Conservation (phyloP, 305 asterid species). For the Petunia hybrid region DNA sequence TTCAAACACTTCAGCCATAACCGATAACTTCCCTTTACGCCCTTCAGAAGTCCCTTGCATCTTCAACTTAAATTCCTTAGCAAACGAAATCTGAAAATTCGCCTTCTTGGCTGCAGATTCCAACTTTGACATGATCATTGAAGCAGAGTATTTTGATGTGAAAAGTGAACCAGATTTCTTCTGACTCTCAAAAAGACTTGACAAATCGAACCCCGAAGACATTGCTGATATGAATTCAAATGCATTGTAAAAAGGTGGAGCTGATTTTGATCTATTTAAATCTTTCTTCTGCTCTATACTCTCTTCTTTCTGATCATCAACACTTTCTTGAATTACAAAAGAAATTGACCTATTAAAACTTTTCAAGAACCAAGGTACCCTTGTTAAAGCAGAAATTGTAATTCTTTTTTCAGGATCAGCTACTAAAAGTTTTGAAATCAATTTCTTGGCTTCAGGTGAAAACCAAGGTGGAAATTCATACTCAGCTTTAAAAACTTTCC, state of each 20-base stretch:
- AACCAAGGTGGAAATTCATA: conserved; percentile 74
- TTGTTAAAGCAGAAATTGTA: conserved; percentile 53
- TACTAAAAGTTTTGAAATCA: conserved; percentile 62
- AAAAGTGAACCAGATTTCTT: conserved; percentile 60
- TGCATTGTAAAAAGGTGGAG: conserved; percentile 76
- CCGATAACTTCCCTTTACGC: conserved; percentile 67
- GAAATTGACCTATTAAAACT: conserved; percentile 49
- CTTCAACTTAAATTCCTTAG: conserved; percentile 68
- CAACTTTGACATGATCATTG: conserved; percentile 54
- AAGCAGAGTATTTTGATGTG: conserved; percentile 69
- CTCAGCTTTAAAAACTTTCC: conserved; percentile 70
- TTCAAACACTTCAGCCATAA: conserved; percentile 75
- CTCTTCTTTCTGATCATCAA: conserved; percentile 36
- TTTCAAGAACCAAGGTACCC: conserved; percentile 65
- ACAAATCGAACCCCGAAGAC: conserved; percentile 86
- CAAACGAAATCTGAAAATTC: conserved; percentile 44
- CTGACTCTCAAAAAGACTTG: conserved; percentile 59
- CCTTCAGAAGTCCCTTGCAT: conserved; percentile 74
- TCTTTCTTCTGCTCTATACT: conserved; percentile 34
- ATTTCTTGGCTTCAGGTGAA: conserved; percentile 57
- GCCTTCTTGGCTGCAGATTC: conserved; percentile 66
- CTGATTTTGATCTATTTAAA: conserved; percentile 49
- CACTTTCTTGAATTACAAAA: conserved; percentile 44
- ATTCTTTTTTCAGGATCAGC: conserved; percentile 69
- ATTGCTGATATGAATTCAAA: conserved; percentile 80